phyloP scores from a whole-genome alignment of 2,329 filamentous ascomycete genomes.

The Colletotrichum neosansevieriae region DNA sequence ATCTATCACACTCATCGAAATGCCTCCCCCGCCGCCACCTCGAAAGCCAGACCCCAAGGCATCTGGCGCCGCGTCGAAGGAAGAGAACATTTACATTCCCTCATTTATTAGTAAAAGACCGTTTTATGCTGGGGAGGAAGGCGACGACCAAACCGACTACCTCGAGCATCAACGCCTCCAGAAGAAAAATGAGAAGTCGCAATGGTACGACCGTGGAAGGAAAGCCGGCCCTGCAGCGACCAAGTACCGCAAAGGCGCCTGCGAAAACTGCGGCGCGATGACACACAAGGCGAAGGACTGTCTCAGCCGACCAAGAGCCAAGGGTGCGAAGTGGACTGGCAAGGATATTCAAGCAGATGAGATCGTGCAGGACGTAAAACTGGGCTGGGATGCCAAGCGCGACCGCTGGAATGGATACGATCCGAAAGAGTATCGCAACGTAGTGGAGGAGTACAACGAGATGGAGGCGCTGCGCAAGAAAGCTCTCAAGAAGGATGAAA shows the following conservation, averaged over 20 bases:
- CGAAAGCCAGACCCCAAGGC: conserved; percentile 49
- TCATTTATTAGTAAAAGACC: conserved; percentile 98
- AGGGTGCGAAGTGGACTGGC: conserved; percentile 92
- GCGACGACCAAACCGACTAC: conserved; percentile 83
- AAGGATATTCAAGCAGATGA: conserved; percentile 95
- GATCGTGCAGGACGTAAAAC: conserved; percentile 82
- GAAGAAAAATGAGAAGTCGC: conserved; percentile 78
- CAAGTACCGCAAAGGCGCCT: conserved; percentile 97
- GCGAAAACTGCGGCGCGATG: conserved; percentile 98
- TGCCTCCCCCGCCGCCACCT: conserved; percentile 48
- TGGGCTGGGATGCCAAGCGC: conserved; percentile 97
- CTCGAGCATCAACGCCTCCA: conserved; percentile 95
- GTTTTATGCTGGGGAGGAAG: conserved; percentile 89
- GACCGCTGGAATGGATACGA: conserved; percentile 99
- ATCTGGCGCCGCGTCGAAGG: conserved; percentile 69
- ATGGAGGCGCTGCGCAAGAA: conserved; percentile 80
- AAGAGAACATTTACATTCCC: conserved; percentile 98
- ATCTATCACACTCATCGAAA: conserved; percentile 17
- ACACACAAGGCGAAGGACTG: conserved; percentile 97
- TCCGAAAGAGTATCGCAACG: conserved; percentile 82
- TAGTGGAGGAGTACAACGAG: conserved; percentile 91
- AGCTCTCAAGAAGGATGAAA: conserved; percentile 59
- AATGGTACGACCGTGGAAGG: conserved; percentile 94
- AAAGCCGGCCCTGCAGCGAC: conserved; percentile 89
- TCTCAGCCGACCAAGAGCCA: conserved; percentile 86